Conservation (phyloP, 306 rosid genomes). For the Quercus ilex region DNA sequence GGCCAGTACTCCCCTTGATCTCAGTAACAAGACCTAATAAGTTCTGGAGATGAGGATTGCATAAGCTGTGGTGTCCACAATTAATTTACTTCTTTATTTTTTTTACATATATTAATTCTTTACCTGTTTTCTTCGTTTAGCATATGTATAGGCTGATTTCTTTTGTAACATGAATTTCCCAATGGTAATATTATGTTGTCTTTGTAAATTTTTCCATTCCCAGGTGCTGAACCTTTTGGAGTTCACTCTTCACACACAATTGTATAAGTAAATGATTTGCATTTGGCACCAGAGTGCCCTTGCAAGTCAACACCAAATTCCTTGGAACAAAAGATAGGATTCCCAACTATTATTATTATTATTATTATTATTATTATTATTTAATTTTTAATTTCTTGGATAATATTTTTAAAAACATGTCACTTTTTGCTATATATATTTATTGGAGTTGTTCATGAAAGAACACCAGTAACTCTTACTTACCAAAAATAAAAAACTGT, state of each 20-base stretch:
- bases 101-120: neutral
- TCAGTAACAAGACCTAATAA: no score
- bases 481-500: neutral
- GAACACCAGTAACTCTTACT: constrained; percentile 5
- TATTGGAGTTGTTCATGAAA: constrained; percentile 7
- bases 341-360: no score
- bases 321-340: no score
- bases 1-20: no score
- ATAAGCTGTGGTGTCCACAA: no score
- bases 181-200: no score
- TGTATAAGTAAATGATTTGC: neutral
- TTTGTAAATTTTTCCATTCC: no score
- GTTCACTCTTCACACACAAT: neutral
- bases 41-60: no score
- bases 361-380: no score
- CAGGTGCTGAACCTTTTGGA: neutral
- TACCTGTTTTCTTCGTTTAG: neutral
- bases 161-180: neutral
- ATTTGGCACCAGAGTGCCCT: neutral
- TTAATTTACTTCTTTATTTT: neutral
- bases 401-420: no score
- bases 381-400: no score
- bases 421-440: neutral
- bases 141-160: neutral
- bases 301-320: neutral